Percentiles rank a stretch among this genome's conserved stretches.
Evolutionary conservation across 139 green algal genomes (phyloP).

Genomic region (Deuterostichococcus epilithicus): DNA sequence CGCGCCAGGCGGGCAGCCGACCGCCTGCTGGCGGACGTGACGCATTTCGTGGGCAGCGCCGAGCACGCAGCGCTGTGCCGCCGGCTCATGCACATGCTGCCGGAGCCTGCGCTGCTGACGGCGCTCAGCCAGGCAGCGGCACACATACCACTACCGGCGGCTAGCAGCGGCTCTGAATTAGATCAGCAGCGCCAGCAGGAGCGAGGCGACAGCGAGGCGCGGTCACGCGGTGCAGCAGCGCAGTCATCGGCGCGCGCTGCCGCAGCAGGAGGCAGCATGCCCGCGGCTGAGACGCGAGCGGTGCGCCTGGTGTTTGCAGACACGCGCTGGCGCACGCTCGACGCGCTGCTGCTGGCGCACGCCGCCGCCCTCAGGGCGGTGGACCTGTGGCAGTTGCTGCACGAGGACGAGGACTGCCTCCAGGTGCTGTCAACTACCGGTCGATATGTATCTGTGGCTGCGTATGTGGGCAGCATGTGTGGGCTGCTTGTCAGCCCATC

Average conservation of each 20-base stretch:
- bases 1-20: neutral
- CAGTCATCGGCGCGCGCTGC: neutral
- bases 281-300: neutral
- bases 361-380: neutral
- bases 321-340: slow-evolving; percentile 9
- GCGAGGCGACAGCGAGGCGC: neutral
- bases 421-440: neutral
- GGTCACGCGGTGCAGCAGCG: neutral
- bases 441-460: neutral
- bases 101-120: slow-evolving; percentile 16
- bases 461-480: neutral
- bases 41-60: slow-evolving; percentile 4
- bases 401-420: neutral
- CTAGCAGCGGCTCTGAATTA: neutral
- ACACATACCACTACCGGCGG: neutral
- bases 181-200: no score
- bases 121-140: neutral
- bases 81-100: slow-evolving; percentile 28
- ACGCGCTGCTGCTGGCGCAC: slow-evolving; percentile 15
- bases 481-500: no score
- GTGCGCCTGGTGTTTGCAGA: neutral
- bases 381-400: neutral
- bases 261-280: neutral
- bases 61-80: slow-evolving; percentile 5
- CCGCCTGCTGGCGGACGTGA: slow-evolving; percentile 3